phyloP scores from a whole-genome alignment of 768 basidiomycete genomes.

The Gloeopeniophorella convolvens region DNA sequence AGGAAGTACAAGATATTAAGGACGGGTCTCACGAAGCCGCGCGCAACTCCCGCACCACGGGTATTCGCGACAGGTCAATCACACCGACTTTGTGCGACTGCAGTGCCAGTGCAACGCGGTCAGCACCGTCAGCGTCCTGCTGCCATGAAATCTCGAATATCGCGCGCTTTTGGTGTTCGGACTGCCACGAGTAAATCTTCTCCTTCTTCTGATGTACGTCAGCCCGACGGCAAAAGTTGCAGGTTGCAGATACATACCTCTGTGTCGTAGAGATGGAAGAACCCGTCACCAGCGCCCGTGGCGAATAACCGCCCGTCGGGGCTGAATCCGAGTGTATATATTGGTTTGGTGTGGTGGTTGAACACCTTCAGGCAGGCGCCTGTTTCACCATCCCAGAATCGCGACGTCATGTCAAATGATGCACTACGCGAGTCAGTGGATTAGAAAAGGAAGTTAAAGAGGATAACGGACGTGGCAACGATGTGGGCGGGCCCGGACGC shows the following conservation, averaged over 20 bases:
- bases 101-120: slow-evolving; percentile 63
- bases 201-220: slow-evolving; percentile 6
- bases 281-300: slow-evolving; percentile 76
- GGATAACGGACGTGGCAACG: slow-evolving; percentile 56
- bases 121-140: slow-evolving; percentile 29
- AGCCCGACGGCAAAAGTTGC: not conserved
- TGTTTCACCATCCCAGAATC: slow-evolving; percentile 76
- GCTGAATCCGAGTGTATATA: slow-evolving; percentile 72
- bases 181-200: slow-evolving; percentile 21
- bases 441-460: not conserved
- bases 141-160: slow-evolving; percentile 23
- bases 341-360: slow-evolving; percentile 59
- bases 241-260: slow-evolving; percentile 38
- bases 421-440: slow-evolving; percentile 37
- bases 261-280: slow-evolving; percentile 64
- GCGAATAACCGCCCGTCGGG: slow-evolving; percentile 67
- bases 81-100: slow-evolving; percentile 64
- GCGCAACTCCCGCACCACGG: slow-evolving; percentile 22
- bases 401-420: slow-evolving; percentile 75
- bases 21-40: not conserved
- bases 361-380: slow-evolving; percentile 72
- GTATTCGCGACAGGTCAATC: slow-evolving; percentile 51
- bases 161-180: slow-evolving; percentile 15
- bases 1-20: slow-evolving; percentile 12
- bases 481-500: slow-evolving; percentile 48